Percentiles rank a stretch among this genome's conserved stretches.
These are phyloP conservation scores for Mortierella claussenii DNA, from an alignment of 192 early-diverging fungal species.

Conservation along the genomic window DNA sequence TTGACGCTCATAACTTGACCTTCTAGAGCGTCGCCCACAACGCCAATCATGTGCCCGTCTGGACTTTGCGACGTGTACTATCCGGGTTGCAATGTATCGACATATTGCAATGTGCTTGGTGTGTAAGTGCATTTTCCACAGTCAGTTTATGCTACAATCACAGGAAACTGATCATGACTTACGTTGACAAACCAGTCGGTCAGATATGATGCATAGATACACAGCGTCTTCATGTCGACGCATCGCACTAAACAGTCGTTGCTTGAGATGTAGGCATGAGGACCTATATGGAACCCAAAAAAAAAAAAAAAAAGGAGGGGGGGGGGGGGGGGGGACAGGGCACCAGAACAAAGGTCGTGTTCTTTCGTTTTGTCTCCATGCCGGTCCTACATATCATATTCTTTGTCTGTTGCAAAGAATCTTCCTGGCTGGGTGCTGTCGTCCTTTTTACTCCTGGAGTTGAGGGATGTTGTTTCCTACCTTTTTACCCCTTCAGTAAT, in stretches of 20 bases:
- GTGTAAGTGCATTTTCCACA: neutral
- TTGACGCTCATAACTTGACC: slow-evolving; percentile 37
- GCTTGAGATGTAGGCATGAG: slow-evolving; percentile 32
- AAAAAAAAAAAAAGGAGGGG: too few relatives aligned
- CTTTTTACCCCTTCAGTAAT: too few relatives aligned
- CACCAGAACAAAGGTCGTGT: too few relatives aligned
- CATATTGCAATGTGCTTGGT: neutral
- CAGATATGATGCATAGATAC: slow-evolving; percentile 4
- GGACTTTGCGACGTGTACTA: slow-evolving; percentile 49
- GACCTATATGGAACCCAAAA: too few relatives aligned
- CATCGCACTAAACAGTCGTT: slow-evolving; percentile 28
- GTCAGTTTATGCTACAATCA: neutral
- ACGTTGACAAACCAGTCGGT: slow-evolving; percentile 38
- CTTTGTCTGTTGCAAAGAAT: too few relatives aligned
- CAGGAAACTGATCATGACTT: neutral
- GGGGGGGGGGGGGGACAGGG: too few relatives aligned
- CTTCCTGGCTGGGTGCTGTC: too few relatives aligned
- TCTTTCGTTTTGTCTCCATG: too few relatives aligned
- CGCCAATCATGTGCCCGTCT: slow-evolving; percentile 40
- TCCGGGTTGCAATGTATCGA: too few relatives aligned
- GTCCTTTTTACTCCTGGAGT: too few relatives aligned
- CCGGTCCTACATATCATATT: too few relatives aligned
- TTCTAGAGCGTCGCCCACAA: slow-evolving; percentile 21
- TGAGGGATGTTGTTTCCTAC: too few relatives aligned
- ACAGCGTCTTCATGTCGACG: slow-evolving; percentile 20